Percentiles rank a stretch among this genome's conserved stretches.
Conservation (phyloP, 805 yeast species). For the Huiozyma naganishii region DNA sequence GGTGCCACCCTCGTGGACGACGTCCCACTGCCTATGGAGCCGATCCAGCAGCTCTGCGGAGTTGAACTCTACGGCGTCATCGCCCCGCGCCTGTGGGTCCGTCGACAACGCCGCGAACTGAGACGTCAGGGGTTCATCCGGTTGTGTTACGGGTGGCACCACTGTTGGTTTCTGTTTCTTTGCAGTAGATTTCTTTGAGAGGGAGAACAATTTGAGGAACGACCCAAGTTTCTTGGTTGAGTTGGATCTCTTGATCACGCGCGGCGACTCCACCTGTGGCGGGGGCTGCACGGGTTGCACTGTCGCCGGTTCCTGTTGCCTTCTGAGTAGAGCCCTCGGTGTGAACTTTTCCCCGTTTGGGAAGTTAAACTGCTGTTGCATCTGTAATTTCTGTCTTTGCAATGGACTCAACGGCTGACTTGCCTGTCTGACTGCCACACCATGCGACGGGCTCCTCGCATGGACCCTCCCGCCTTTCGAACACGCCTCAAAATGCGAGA, state of each 20-base stretch:
- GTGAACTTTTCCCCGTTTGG: constrained; percentile 28
- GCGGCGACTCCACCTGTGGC: neutral
- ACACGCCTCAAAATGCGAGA: neutral
- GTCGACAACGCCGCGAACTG: neutral
- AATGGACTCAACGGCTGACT: constrained; percentile 16
- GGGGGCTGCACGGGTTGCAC: neutral
- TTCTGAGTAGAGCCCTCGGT: constrained; percentile 11
- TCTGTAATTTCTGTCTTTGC: constrained; percentile 21
- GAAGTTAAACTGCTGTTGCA: constrained; percentile 23
- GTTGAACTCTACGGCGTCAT: neutral
- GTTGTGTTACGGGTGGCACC: neutral
- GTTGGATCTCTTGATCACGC: neutral
- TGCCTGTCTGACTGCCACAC: neutral
- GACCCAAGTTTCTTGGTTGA: constrained; percentile 2
- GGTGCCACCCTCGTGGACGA: constrained; percentile 6
- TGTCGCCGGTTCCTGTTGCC: neutral
- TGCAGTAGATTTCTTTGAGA: neutral
- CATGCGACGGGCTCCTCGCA: neutral
- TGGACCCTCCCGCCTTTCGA: neutral
- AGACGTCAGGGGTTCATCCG: neutral
- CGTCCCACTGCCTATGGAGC: constrained; percentile 17
- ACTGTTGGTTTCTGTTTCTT: neutral
- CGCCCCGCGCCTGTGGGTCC: neutral
- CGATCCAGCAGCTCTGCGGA: constrained; percentile 4
- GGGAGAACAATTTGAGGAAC: constrained; percentile 2